A percentile compares a stretch with the other conserved stretches of the same genome.
phyloP scores from a whole-genome alignment of 176 grass and related monocot genomes.

The Neostapfia colusana region DNA sequence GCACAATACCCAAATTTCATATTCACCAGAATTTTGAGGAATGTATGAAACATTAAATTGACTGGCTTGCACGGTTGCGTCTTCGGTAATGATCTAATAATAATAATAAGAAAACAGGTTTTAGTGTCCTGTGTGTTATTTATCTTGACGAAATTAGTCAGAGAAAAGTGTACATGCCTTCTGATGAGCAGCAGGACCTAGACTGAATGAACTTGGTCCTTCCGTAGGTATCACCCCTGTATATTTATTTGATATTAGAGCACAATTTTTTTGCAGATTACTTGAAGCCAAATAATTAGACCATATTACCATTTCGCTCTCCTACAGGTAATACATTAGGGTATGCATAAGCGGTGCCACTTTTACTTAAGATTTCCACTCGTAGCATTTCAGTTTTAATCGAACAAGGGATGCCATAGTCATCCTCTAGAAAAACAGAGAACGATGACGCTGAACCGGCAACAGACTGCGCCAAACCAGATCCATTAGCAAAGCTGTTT shows the following conservation, averaged over 20 bases:
- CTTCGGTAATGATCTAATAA: conserved; percentile 47
- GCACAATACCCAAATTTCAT: conserved; percentile 64
- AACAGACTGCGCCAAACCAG: conserved; percentile 50
- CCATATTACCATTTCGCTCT: conserved; percentile 56
- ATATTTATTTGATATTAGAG: conserved; percentile 15
- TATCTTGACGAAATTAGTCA: neutral
- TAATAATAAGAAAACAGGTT: neutral
- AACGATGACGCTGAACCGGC: conserved; percentile 64
- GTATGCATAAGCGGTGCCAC: neutral
- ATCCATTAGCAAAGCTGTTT: conserved; percentile 72
- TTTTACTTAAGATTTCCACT: conserved; percentile 51
- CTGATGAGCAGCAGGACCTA: conserved; percentile 17
- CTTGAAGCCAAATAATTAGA: neutral
- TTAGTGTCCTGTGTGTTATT: conserved; percentile 18
- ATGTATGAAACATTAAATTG: conserved; percentile 60
- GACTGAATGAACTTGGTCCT: conserved; percentile 20
- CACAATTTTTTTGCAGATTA: neutral
- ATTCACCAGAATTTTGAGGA: conserved; percentile 56
- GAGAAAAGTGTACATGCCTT: conserved; percentile 19
- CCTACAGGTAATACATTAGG: conserved; percentile 50
- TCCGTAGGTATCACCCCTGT: conserved; percentile 36
- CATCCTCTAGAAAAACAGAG: conserved; percentile 54
- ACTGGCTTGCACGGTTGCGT: conserved; percentile 42
- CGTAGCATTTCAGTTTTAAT: conserved; percentile 41
- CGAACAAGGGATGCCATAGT: conserved; percentile 54